Evolutionary conservation across 73 alveolate species (phyloP), one percentile per base, ranked within the genome.

Genomic region (Paramecium sexaurelia): DNA sequence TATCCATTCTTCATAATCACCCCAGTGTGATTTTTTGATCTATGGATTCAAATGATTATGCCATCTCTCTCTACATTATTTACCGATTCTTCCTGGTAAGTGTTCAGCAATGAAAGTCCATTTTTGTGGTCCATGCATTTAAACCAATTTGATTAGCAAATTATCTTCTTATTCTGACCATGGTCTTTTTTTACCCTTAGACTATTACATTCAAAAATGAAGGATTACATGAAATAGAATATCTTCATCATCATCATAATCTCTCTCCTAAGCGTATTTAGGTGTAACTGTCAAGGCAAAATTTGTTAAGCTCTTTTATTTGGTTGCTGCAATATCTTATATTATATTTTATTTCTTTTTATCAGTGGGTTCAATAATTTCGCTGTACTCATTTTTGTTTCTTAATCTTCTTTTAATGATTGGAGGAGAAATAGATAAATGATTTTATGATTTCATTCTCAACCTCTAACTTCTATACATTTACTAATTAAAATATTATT

Each of bases 51-150:
- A 92, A 85, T 98, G 99, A 91, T 98, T 98, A 90, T 97, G 99
- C 99, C 99, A 98, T 75, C 99, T 96, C 92, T 98, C 99, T 87
- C 99, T 92, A 75, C 99, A 98, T 93, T 98, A 98, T 75, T 98
- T 98, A 7, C 99, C 99, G 13, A 97, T 98, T 71, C 99, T 92
- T 51, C 99, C 99, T 0, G 98, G 99, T 55, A 98, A 93, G 82
- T 96, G 98, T 43, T 97, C 94, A 45, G 99, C 98, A 39, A 98
- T 98, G 73, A 92, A 97, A 6, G 99, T 96, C 99, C 99, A 98
- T 69, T 97, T 96, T 91, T 97, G 96, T 33, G 99, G 99, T 5
- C 99, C 99, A 67, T 96, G 95, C 90, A 94, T 95, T 91, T 97
- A 97, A 1, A 98, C 99, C 29, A 98, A 95, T 73, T 95, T 92